These are phyloP conservation scores for Carex pumila DNA, from an alignment of 176 grass and related monocot genomes.

Conservation along the genomic window DNA sequence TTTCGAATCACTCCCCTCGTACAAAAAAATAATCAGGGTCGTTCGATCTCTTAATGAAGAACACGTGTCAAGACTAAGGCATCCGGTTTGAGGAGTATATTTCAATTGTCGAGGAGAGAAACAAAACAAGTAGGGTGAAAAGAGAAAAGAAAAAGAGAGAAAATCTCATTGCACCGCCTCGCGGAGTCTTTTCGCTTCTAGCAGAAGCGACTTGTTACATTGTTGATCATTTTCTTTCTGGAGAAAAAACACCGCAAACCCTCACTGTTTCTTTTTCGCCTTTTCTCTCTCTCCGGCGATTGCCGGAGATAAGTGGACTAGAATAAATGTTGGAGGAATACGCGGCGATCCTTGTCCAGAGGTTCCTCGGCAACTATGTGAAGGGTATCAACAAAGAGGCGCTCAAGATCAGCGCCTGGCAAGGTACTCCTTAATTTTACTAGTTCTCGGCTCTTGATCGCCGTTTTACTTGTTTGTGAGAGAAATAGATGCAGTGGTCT, in stretches of 20 bases:
- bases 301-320: constrained; percentile 29
- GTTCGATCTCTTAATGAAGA: not conserved
- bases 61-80: not conserved
- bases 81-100: not conserved
- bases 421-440: constrained; percentile 35
- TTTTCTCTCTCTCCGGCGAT: constrained; percentile 24
- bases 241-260: constrained; percentile 3
- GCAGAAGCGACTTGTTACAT: not conserved
- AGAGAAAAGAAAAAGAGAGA: not conserved
- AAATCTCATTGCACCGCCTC: not conserved
- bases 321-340: constrained; percentile 87
- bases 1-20: not conserved
- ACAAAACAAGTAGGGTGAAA: not conserved
- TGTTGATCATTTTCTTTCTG: not conserved
- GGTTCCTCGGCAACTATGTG: constrained; percentile 95
- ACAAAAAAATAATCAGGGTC: not conserved
- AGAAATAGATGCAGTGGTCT: not conserved
- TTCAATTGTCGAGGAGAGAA: not conserved
- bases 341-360: constrained; percentile 84
- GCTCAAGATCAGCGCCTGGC: constrained; percentile 97
- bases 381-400: constrained; percentile 90
- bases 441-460: not conserved
- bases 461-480: not conserved
- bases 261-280: not conserved
- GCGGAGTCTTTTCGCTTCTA: not conserved